Evolutionary conservation across 2,329 filamentous ascomycete species (phyloP).

Genomic region (Trichophyton equinum): DNA sequence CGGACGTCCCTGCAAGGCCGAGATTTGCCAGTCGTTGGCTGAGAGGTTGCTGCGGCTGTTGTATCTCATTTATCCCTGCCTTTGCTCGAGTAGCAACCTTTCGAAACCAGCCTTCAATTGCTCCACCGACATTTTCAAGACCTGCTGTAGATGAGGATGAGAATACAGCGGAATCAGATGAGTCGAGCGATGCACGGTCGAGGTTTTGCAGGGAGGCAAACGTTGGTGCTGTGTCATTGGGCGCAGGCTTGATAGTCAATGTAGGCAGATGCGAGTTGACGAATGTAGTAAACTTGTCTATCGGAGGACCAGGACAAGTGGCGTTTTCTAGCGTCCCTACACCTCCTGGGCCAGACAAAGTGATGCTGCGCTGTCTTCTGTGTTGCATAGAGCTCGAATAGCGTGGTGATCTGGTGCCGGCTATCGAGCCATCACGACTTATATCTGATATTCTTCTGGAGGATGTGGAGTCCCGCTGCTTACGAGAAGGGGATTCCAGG

Average conservation of each 20-base stretch:
- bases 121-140: conserved; percentile 73
- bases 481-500: conserved; percentile 39
- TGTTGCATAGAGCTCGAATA: conserved; percentile 31
- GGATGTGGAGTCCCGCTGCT: conserved; percentile 19
- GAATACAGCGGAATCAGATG: conserved; percentile 20
- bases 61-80: conserved; percentile 28
- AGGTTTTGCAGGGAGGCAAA: conserved; percentile 24
- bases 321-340: conserved; percentile 62
- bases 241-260: conserved; percentile 53
- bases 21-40: conserved; percentile 8
- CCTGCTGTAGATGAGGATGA: conserved; percentile 30
- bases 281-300: conserved; percentile 73
- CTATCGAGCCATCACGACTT: conserved; percentile 19
- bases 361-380: conserved; percentile 35
- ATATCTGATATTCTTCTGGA: conserved; percentile 16
- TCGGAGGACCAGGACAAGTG: conserved; percentile 54
- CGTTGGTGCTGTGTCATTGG: conserved; percentile 43
- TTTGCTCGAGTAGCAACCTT: conserved; percentile 52
- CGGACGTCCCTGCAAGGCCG: conserved; percentile 21
- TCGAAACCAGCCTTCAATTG: conserved; percentile 81
- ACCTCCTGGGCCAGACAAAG: conserved; percentile 73
- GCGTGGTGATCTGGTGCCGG: conserved; percentile 22
- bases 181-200: conserved; percentile 24
- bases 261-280: conserved; percentile 72
- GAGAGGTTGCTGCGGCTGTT: conserved; percentile 21